These are phyloP conservation scores for Litchi chinensis DNA, from an alignment of 345 rosid genomes.

Conservation along the genomic window DNA sequence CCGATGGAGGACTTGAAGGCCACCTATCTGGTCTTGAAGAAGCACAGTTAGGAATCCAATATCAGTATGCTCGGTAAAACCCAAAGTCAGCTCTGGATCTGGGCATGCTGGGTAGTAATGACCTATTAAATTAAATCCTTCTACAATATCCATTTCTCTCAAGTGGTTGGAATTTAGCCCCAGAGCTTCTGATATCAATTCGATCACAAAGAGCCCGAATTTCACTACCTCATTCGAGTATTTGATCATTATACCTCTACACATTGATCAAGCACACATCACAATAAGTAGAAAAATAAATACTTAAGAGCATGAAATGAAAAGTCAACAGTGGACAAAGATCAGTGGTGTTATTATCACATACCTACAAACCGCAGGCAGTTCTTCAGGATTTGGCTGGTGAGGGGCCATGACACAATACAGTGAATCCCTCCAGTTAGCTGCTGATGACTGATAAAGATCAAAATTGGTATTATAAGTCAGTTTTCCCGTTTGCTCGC, in stretches of 20 bases:
- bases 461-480: conserved; percentile 40
- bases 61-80: conserved; percentile 26
- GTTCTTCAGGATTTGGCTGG: conserved; percentile 39
- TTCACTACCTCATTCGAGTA: conserved; percentile 39
- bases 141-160: conserved; percentile 23
- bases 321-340: too few species aligned
- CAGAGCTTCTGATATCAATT: conserved; percentile 35
- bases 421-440: conserved; percentile 53
- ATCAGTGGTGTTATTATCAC: neutral
- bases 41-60: conserved; percentile 12
- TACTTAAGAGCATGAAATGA: neutral
- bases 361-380: conserved; percentile 54
- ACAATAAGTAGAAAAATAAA: neutral
- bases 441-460: conserved; percentile 25
- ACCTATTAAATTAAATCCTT: conserved; percentile 13
- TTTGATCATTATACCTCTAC: conserved; percentile 38
- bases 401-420: conserved; percentile 38
- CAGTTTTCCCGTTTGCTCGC: conserved; percentile 28
- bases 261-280: neutral
- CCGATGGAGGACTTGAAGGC: conserved; percentile 28
- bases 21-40: conserved; percentile 21
- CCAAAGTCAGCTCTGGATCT: conserved; percentile 31
- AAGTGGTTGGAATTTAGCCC: conserved; percentile 27
- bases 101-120: conserved; percentile 43
- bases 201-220: conserved; percentile 28